Evolutionary conservation across 345 rosid genomes (phyloP).

Genomic region (Salix caprea): DNA sequence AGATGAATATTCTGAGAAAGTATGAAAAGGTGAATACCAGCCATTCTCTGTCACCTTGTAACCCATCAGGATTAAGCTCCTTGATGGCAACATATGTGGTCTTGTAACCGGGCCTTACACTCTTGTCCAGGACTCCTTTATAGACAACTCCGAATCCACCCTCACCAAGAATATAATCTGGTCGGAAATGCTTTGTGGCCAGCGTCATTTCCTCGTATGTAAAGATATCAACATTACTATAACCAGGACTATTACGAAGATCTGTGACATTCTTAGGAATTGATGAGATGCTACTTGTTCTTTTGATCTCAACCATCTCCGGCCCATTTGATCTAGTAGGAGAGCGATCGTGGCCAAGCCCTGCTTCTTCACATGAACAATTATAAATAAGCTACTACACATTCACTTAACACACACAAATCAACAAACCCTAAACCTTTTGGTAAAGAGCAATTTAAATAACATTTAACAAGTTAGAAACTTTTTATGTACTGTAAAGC

Average conservation of each 20-base stretch:
- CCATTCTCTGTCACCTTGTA: constrained; percentile 99
- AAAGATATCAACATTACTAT: constrained; percentile 68
- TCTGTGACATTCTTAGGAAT: constrained; percentile 67
- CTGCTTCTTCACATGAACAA: constrained; percentile 5
- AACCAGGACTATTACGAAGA: constrained; percentile 65
- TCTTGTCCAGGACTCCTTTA: constrained; percentile 73
- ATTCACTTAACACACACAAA: neutral
- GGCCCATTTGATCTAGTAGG: constrained; percentile 7
- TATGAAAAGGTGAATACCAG: constrained; percentile 49
- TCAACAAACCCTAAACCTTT: neutral
- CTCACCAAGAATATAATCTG: constrained; percentile 83
- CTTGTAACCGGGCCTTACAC: constrained; percentile 52
- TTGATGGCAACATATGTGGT: constrained; percentile 75
- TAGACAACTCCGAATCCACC: constrained; percentile 97
- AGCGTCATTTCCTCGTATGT: constrained; percentile 74
- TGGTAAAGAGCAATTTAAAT: neutral
- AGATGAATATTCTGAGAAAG: neutral
- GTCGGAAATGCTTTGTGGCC: constrained; percentile 81
- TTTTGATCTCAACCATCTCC: constrained; percentile 18
- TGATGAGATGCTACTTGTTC: constrained; percentile 5
- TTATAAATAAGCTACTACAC: neutral
- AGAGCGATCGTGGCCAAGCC: constrained; percentile 15
- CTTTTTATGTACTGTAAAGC: neutral
- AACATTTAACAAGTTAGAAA: neutral
- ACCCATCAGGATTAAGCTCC: constrained; percentile 86